phyloP scores from a whole-genome alignment of 352 stramenopile genomes.

The Globisporangium sylvaticum region DNA sequence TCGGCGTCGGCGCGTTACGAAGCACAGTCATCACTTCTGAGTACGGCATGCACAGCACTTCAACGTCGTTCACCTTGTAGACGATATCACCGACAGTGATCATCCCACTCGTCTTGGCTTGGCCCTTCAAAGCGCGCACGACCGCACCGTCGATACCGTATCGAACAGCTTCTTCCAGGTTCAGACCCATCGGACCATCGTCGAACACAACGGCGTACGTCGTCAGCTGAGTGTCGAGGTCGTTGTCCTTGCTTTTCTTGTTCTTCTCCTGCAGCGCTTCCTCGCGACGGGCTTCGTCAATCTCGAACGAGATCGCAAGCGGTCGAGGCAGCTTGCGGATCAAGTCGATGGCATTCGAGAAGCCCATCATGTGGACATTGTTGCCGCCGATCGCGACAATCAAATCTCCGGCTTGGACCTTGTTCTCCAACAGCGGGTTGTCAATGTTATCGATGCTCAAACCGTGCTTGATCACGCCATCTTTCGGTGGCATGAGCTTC shows the following conservation, averaged over 20 bases:
- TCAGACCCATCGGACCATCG: slow-evolving; percentile 78
- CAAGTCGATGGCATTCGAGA: slow-evolving; percentile 78
- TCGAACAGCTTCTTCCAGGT: slow-evolving; percentile 79
- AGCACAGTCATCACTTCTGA: slow-evolving; percentile 81
- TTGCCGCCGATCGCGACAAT: slow-evolving; percentile 83
- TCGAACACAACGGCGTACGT: slow-evolving; percentile 86
- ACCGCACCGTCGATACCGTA: slow-evolving; percentile 82
- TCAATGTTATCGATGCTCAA: slow-evolving; percentile 86
- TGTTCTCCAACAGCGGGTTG: slow-evolving; percentile 79
- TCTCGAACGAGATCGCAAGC: slow-evolving; percentile 80
- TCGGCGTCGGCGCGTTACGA: slow-evolving; percentile 57
- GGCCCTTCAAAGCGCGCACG: slow-evolving; percentile 75
- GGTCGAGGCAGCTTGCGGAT: slow-evolving; percentile 80
- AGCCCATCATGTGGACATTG: slow-evolving; percentile 74
- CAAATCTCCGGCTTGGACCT: slow-evolving; percentile 74
- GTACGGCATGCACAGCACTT: slow-evolving; percentile 85
- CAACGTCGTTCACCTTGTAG: slow-evolving; percentile 83
- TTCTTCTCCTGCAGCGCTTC: slow-evolving; percentile 57
- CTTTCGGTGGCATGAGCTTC: slow-evolving; percentile 81
- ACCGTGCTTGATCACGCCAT: slow-evolving; percentile 79
- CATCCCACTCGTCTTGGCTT: slow-evolving; percentile 79
- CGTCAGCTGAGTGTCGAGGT: slow-evolving; percentile 69
- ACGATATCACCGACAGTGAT: slow-evolving; percentile 84
- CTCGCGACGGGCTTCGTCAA: slow-evolving; percentile 59
- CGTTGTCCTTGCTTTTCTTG: slow-evolving; percentile 47